Base-by-base conservation (phyloP, 2,329 filamentous ascomycete genomes). In the Albophoma yamanashiensis region DNA sequence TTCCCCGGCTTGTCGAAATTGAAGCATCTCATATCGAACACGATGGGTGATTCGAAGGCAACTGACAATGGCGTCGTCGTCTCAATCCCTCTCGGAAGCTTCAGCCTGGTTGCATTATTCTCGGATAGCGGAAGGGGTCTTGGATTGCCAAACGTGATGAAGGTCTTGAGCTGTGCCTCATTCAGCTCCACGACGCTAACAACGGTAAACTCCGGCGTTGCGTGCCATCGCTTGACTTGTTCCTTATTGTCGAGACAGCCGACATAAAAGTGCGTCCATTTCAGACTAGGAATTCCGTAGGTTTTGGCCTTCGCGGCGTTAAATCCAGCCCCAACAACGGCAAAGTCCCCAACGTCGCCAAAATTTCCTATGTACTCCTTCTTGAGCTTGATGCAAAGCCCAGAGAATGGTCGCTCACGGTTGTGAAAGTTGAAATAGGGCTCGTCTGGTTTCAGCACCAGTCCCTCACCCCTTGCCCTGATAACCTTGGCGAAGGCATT, bases 301-400 rank as follows among this genome's bases (percentile, higher is more conserved):
- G 79, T 76, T 55, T 78, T 79, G 9, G 87, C 88, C 62, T 85
- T 82, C 57, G 79, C 76, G 3, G 87, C 75, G 64, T 91, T 83
- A 65, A 88, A 92, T 22, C 84, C 84, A 7, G 85, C 92, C 0
- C 90, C 92, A 3, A 96, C 76, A 1, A 93, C 80, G 2, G 89
- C 87, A 68, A 96, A 89, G 70, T 96, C 92, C 12, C 89, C 89
- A 38, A 91, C 84, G 62, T 95, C 92, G 0, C 91, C 91, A 69
- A 93, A 84, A 3, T 85, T 85, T 34, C 82, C 79, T 43, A 96
- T 74, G 67, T 95, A 96, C 67, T 94, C 90, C 67, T 91, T 91
- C 72, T 96, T 96, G 50, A 96, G 73, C 73, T 96, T 96, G 67
- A 96, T 89, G 69, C 85, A 88, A 60, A 76, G 78, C 17, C 76